phyloP scores from a whole-genome alignment of 164 flowering plant genomes.

The Houttuynia cordata region DNA sequence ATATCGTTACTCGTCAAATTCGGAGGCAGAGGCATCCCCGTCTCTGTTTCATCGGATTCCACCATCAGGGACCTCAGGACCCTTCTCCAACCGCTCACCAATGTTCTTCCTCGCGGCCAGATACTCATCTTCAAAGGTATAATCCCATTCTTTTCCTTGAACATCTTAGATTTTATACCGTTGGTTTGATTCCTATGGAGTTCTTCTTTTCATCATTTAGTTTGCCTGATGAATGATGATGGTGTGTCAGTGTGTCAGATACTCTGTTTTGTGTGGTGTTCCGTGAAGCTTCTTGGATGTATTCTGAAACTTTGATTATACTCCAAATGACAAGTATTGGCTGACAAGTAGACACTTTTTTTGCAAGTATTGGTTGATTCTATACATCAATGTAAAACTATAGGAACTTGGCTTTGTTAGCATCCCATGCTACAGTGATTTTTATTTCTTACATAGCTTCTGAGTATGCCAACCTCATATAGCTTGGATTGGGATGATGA shows the following conservation, averaged over 20 bases:
- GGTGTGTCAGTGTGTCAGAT: no score
- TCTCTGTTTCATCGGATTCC: constrained; percentile 23
- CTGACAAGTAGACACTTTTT: no score
- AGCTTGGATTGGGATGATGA: no score
- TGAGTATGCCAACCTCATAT: no score
- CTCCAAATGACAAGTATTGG: no score
- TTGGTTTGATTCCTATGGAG: neutral
- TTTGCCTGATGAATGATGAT: no score
- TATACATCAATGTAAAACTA: neutral
- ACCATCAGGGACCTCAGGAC: constrained; percentile 52
- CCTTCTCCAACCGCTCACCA: constrained; percentile 62
- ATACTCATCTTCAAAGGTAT: constrained; percentile 78
- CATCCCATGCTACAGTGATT: neutral
- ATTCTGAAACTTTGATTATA: no score
- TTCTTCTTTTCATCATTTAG: neutral
- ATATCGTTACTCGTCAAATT: constrained; percentile 16
- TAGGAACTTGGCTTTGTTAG: neutral
- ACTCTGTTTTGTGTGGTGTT: no score
- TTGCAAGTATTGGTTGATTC: neutral
- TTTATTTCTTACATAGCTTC: neutral
- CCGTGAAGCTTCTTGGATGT: no score
- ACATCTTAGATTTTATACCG: neutral
- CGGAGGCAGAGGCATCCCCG: constrained; percentile 15
- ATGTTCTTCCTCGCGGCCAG: constrained; percentile 86
- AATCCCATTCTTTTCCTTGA: neutral